Conservation (phyloP, 371 early-diverging fungal species). For the Smittium culicis region DNA sequence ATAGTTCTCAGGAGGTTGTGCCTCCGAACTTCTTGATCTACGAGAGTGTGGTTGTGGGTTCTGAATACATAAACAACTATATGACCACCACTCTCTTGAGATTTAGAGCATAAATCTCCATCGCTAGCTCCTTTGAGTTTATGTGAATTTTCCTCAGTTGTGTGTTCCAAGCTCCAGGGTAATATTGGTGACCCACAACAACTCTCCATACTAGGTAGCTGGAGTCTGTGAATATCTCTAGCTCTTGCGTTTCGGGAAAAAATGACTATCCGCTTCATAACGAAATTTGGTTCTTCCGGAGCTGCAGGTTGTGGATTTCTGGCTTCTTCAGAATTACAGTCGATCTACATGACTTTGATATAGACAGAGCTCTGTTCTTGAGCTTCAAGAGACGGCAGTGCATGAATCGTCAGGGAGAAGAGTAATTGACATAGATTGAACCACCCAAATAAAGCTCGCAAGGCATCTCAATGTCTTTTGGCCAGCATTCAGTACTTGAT, state of each 20-base stretch:
- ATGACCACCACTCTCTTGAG: background rate
- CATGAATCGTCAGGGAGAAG: background rate
- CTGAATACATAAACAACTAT: background rate
- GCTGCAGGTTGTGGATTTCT: slow-evolving; percentile 6
- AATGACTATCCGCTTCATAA: background rate
- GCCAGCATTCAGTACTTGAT: background rate
- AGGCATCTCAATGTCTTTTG: slow-evolving; percentile 7
- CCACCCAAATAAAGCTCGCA: slow-evolving; percentile 11
- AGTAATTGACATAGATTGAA: slow-evolving; percentile 4
- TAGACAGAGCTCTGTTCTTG: background rate
- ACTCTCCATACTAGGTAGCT: background rate
- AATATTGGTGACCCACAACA: background rate
- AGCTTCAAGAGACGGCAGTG: background rate
- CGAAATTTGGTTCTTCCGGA: background rate
- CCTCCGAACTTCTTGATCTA: background rate
- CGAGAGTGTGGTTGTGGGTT: background rate
- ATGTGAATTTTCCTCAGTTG: background rate
- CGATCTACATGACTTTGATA: background rate
- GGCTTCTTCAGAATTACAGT: background rate
- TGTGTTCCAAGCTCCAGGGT: background rate
- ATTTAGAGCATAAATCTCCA: background rate
- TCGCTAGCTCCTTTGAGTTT: background rate
- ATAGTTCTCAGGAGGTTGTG: background rate
- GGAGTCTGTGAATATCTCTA: background rate
- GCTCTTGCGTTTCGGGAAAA: background rate